Evolutionary conservation across 108 stramenopile genomes (phyloP), one percentile per base, ranked within the genome.

Genomic region (Discostella pseudostelligera): DNA sequence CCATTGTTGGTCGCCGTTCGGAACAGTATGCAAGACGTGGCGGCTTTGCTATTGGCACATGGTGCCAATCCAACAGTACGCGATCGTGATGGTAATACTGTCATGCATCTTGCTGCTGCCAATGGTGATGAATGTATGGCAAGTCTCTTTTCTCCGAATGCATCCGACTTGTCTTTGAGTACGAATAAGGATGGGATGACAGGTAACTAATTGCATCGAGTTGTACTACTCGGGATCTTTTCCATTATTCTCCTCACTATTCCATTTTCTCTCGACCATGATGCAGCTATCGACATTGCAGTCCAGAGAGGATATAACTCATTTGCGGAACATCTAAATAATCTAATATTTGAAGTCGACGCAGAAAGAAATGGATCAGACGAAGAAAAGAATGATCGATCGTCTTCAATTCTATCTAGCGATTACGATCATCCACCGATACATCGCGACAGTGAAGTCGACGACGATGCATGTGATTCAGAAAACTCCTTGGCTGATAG

Each of bases 31-130:
- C 17, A 45, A 12, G 37, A 65, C 1, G 54, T 80, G 10, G 79
- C 70, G 1, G 54, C 59, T 7, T 39, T 80, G 32, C 66, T 83
- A 12, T 39, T 83, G 8, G 79, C 72, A 2, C 63, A 66, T 29
- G 78, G 78, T 11, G 82, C 78, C 22, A 70, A 83, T 46, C 58
- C 74, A 14, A 26, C 29, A 22, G 9, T 42, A 12, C 1, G 42
- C 0, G 50, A 67, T 20, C 13, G 16, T n/a, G 21, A 62, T 0
- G 72, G 72, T 0, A 63, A 79, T 29, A 69, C 67, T 14, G 67
- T 74, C 2, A 12, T 79, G 29, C 78, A 79, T 22, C 53, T 79
- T 29, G 45, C 47, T 19, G 61, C 72, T 8, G 43, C 19, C 16
- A 14, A 17, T 0, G 72, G 72, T 11, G 72, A 79, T 25, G 56